Conservation (phyloP, 169 alveolate genomes). For the Eimeria necatrix region DNA sequence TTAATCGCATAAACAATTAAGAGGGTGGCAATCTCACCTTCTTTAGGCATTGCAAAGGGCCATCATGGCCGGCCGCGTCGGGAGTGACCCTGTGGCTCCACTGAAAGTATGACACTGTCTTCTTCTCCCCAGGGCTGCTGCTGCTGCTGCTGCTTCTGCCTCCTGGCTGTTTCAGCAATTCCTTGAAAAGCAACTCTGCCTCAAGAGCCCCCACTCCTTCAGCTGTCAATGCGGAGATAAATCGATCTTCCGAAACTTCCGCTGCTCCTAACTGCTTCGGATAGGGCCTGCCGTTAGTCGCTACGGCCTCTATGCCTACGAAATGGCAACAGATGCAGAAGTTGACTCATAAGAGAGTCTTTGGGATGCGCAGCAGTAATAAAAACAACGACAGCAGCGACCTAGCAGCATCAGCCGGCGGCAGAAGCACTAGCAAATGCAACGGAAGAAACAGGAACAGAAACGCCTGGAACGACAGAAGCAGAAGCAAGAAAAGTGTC, state of each 20-base stretch:
- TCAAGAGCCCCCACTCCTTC: neutral
- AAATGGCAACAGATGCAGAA: too few relatives aligned
- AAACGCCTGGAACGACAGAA: neutral
- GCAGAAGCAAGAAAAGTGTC: neutral
- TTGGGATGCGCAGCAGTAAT: too few relatives aligned
- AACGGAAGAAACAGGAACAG: neutral
- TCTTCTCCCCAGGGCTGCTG: neutral
- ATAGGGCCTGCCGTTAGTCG: neutral
- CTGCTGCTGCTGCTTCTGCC: neutral
- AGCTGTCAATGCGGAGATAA: neutral
- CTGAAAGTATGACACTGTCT: constrained; percentile 20
- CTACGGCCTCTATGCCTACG: neutral
- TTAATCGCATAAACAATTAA: neutral
- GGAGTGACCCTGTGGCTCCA: constrained; percentile 40
- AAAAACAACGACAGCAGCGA: too few relatives aligned
- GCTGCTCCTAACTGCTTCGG: neutral
- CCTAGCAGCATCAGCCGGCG: too few relatives aligned
- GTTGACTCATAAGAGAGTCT: too few relatives aligned
- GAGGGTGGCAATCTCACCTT: neutral
- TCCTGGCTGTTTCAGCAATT: constrained; percentile 31
- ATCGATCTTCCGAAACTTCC: neutral
- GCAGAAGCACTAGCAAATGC: neutral
- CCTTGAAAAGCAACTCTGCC: neutral
- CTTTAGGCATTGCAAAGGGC: neutral
- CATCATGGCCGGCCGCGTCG: neutral